phyloP scores from a whole-genome alignment of 2,329 filamentous ascomycete genomes.

The Moelleriella libera region DNA sequence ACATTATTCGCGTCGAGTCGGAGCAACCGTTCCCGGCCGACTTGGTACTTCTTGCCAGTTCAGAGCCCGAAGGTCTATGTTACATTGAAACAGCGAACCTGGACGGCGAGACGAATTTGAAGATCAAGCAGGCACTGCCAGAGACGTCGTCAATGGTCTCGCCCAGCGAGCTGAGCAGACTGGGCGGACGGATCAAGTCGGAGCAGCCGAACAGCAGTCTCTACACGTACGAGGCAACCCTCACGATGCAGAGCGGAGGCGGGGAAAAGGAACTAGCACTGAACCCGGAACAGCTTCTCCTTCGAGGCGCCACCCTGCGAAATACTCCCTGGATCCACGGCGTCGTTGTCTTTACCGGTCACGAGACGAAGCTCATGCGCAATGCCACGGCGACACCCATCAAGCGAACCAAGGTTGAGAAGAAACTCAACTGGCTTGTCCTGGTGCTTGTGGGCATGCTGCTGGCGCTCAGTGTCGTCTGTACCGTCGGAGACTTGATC shows the following conservation, averaged over 20 bases:
- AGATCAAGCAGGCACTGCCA: slow-evolving; percentile 94
- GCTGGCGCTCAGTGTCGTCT: slow-evolving; percentile 71
- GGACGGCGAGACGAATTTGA: slow-evolving; percentile 94
- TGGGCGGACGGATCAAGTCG: slow-evolving; percentile 77
- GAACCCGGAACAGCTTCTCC: slow-evolving; percentile 80
- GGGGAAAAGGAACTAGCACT: slow-evolving; percentile 86
- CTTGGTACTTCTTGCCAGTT: slow-evolving; percentile 80
- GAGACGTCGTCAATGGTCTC: slow-evolving; percentile 85
- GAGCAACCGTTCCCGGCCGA: slow-evolving; percentile 94
- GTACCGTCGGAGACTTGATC: slow-evolving; percentile 81
- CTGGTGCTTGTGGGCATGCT: slow-evolving; percentile 79
- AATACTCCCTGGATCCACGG: slow-evolving; percentile 98
- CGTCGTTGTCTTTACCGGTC: slow-evolving; percentile 81
- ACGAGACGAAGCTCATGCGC: slow-evolving; percentile 97
- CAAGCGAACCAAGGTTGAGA: slow-evolving; percentile 92
- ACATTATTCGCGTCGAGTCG: slow-evolving; percentile 84
- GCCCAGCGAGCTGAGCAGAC: slow-evolving; percentile 67
- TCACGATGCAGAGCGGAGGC: slow-evolving; percentile 81
- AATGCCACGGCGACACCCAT: slow-evolving; percentile 96
- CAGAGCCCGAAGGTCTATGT: slow-evolving; percentile 91
- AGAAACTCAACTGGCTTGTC: slow-evolving; percentile 86
- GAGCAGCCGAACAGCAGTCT: slow-evolving; percentile 97
- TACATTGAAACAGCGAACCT: slow-evolving; percentile 98
- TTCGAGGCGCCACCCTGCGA: slow-evolving; percentile 83
- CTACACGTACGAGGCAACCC: slow-evolving; percentile 93